Evolutionary conservation across 2,329 filamentous ascomycete species (phyloP).

Genomic region (Juglanconis sp.): DNA sequence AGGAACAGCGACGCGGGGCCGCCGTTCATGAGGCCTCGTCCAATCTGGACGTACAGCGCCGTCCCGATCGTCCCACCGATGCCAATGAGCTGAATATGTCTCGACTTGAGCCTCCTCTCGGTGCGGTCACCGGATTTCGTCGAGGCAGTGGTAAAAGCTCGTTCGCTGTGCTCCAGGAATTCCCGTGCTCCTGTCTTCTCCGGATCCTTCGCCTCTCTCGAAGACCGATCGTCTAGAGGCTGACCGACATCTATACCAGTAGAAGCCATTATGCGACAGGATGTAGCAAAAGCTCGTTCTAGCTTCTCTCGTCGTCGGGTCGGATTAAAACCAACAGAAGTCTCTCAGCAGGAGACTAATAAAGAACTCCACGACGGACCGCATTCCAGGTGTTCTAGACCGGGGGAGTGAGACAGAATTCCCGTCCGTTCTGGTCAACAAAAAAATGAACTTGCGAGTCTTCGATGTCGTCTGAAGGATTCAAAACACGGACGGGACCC

Average conservation of each 20-base stretch:
- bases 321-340: neutral
- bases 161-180: neutral
- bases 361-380: slow-evolving; percentile 27
- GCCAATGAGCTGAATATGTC: slow-evolving; percentile 53
- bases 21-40: slow-evolving; percentile 54
- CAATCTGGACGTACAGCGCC: slow-evolving; percentile 58
- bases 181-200: neutral
- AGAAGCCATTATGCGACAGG: slow-evolving; percentile 60
- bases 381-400: slow-evolving; percentile 20
- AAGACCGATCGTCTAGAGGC: neutral
- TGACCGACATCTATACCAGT: slow-evolving; percentile 54
- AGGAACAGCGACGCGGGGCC: slow-evolving; percentile 57
- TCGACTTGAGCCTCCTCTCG: neutral
- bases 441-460: neutral
- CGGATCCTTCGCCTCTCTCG: neutral
- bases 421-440: neutral
- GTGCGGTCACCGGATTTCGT: neutral
- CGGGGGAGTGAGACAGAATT: neutral
- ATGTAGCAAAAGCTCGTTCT: slow-evolving; percentile 51
- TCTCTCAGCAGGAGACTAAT: slow-evolving; percentile 28
- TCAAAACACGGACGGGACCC: neutral
- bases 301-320: no score
- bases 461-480: no score
- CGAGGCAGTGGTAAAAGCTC: neutral
- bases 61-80: slow-evolving; percentile 66